These are phyloP conservation scores for Pelargonium fulgidum DNA, from an alignment of 441 rosid species.

Conservation along the genomic window DNA sequence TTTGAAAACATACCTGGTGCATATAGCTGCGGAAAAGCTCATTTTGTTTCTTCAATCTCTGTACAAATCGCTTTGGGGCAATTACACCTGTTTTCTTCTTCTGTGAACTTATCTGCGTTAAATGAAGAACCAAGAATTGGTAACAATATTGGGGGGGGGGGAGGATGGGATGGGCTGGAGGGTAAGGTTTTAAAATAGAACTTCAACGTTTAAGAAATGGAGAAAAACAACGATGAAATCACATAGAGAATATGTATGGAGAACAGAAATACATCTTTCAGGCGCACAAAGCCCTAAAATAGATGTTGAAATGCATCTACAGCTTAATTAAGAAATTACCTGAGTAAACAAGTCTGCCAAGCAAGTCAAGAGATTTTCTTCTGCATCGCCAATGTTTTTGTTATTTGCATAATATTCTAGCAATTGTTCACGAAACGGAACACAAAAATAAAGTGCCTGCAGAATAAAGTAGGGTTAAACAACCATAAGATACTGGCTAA, in stretches of 20 bases:
- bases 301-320: no score
- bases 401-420: constrained; percentile 74
- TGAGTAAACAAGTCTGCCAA: constrained; percentile 89
- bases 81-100: constrained; percentile 98
- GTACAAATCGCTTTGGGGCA: constrained; percentile 96
- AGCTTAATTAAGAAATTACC: constrained; percentile 32
- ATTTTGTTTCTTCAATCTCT: constrained; percentile 95
- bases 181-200: neutral
- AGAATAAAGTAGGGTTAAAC: constrained; percentile 10
- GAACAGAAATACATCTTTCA: neutral
- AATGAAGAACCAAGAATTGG: constrained; percentile 19
- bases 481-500: neutral
- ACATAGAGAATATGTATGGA: neutral
- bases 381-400: constrained; percentile 65
- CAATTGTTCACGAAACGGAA: constrained; percentile 92
- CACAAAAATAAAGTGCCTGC: constrained; percentile 98
- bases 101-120: constrained; percentile 77
- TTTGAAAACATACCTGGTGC: constrained; percentile 61
- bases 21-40: constrained; percentile 96
- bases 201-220: neutral
- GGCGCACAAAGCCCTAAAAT: neutral
- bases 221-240: neutral
- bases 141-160: neutral
- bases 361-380: constrained; percentile 93
- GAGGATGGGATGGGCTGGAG: no score